phyloP scores from a whole-genome alignment of 306 rosid species.

The Cotoneaster glaucophyllus region DNA sequence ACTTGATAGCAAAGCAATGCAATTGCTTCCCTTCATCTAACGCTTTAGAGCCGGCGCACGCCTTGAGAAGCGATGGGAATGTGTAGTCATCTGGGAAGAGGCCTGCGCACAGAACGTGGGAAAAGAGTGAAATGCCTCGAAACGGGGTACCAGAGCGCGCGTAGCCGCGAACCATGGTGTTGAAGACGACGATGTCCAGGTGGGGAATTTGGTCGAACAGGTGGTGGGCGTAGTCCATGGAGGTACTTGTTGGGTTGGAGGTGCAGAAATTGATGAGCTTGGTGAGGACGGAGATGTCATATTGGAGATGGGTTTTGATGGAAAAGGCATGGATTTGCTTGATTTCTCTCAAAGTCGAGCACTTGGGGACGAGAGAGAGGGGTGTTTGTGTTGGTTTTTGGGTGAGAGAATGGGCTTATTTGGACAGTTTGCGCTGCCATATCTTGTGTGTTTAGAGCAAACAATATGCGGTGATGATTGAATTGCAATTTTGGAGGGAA shows the following conservation, averaged over 20 bases:
- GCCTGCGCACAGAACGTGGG: constrained; percentile 25
- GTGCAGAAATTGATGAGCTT: constrained; percentile 65
- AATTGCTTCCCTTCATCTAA: constrained; percentile 60
- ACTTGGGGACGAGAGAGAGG: constrained; percentile 57
- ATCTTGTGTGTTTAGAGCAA: background rate
- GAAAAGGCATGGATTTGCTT: constrained; percentile 71
- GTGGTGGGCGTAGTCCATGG: constrained; percentile 56
- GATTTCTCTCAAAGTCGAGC: constrained; percentile 50
- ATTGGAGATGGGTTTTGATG: constrained; percentile 60
- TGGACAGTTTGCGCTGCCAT: constrained; percentile 47
- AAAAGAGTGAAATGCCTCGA: constrained; percentile 43
- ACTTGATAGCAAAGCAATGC: constrained; percentile 61
- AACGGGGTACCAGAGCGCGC: constrained; percentile 53
- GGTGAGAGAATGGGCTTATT: constrained; percentile 26
- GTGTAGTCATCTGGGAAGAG: constrained; percentile 69
- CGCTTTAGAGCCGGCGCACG: constrained; percentile 62
- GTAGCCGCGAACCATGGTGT: constrained; percentile 69
- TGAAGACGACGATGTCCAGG: constrained; percentile 55
- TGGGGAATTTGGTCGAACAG: constrained; percentile 58
- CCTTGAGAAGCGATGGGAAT: constrained; percentile 75
- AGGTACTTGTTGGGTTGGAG: constrained; percentile 21
- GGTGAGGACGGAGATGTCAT: constrained; percentile 32
- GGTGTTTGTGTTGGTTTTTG: constrained; percentile 25
- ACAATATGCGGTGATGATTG: background rate
- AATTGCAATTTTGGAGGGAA: background rate